Evolutionary conservation across 148 eudicot species (phyloP).

Genomic region (Talinum fruticosum): DNA sequence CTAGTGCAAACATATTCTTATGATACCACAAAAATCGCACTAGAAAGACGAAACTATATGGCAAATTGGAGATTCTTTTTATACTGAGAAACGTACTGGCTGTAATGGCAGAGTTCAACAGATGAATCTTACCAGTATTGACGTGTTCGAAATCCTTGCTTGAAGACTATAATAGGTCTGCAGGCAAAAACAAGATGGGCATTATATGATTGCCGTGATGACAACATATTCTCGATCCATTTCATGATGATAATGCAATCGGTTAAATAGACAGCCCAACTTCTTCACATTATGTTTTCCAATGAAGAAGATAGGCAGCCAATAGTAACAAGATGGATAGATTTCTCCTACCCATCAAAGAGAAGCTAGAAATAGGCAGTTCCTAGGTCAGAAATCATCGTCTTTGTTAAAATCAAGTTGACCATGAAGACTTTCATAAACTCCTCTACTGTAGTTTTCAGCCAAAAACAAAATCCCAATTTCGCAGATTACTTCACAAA

Average conservation of each 20-base stretch:
- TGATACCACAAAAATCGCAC: not conserved
- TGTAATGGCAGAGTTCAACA: not conserved
- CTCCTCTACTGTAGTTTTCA: too few species aligned
- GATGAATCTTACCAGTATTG: conserved; percentile 53
- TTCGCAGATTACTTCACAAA: too few species aligned
- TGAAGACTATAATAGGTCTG: conserved; percentile 79
- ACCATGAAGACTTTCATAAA: not conserved
- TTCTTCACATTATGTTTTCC: not conserved
- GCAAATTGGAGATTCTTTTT: too few species aligned
- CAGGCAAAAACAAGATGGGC: conserved; percentile 20
- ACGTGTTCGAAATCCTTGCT: conserved; percentile 76
- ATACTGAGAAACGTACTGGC: too few species aligned
- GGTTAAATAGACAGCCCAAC: not conserved
- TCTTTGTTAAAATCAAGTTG: not conserved
- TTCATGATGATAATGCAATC: not conserved
- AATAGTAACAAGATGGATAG: too few species aligned
- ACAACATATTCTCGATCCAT: not conserved
- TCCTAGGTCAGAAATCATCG: not conserved
- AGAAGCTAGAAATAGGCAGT: too few species aligned
- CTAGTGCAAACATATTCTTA: not conserved
- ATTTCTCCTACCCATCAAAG: too few species aligned
- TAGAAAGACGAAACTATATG: too few species aligned
- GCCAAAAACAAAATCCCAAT: too few species aligned
- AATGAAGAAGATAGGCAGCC: not conserved
- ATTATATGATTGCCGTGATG: not conserved